Base-by-base conservation (phyloP, 805 yeast species). In the Helenozyma baotianmanensis region DNA sequence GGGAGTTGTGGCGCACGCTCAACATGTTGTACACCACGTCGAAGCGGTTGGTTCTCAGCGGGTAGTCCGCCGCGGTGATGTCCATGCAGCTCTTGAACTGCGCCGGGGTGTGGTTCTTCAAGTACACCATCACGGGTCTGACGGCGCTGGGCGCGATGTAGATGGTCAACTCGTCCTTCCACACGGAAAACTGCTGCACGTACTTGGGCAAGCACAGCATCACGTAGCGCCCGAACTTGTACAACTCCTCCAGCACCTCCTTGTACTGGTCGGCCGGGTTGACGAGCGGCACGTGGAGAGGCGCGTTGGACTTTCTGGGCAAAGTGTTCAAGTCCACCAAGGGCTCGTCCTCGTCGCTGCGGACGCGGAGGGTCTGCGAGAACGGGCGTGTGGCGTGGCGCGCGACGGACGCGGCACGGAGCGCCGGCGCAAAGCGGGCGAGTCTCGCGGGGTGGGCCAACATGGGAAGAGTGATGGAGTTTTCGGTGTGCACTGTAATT, bases 141-240 rank as follows among this genome's bases (percentile, higher is more conserved):
- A 86, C 58, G 6, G 87, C 89, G 15, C 74, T 62, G 27, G 95
- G 95, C 3, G 87, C 82, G 39, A 82, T 76, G 57, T 78, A 80
- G 32, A 86, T 59, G 27, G 81, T 74, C 56, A 86, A 74, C 62
- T 86, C 95, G 55, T 86, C 94, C 61, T 86, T 86, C 95, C 95
- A 86, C 30, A 86, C 95, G 5, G 85, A 70, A 50, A 84, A 86
- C 57, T 82, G 82, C 64, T 86, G 94, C 42, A 86, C 72, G 53
- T 65, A 83, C 59, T 84, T 86, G 29, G 95, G 95, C 63, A 86
- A 54, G 42, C 84, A 75, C 7, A 85, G 72, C 72, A 82, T 80
- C 44, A 86, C 57, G 54, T 86, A 86, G 35, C 76, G 72, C 17
- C 95, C 95, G 58, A 82, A 86, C 60, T 78, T 76, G 66, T 83